phyloP scores from a whole-genome alignment of 1,284 basidiomycete genomes.

The Retiboletus flavoniger region DNA sequence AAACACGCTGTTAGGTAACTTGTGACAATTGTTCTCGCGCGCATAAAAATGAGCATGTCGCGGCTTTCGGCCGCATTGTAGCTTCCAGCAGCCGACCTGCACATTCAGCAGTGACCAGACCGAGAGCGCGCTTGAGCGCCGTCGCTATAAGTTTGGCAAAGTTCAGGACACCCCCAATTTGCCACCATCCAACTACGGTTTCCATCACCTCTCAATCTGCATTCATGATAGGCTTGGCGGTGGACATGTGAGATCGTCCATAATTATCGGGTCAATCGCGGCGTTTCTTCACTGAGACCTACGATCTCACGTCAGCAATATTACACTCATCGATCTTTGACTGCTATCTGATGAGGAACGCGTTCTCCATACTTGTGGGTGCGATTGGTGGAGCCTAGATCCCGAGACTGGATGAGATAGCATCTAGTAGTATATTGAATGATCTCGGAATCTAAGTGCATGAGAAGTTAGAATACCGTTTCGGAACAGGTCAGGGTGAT shows the following conservation, averaged over 20 bases:
- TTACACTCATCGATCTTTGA: too few relatives aligned
- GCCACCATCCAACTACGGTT: background rate
- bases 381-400: too few relatives aligned
- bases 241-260: background rate
- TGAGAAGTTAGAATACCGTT: too few relatives aligned
- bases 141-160: too few relatives aligned
- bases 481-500: too few relatives aligned
- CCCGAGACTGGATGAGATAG: too few relatives aligned
- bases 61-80: background rate
- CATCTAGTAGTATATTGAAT: too few relatives aligned
- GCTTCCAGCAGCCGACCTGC: background rate
- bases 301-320: too few relatives aligned
- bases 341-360: too few relatives aligned
- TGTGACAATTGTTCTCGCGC: background rate
- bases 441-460: too few relatives aligned
- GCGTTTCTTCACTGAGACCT: background rate
- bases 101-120: background rate
- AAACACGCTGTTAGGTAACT: constrained; percentile 25
- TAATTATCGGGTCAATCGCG: background rate
- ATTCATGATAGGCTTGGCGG: constrained; percentile 2
- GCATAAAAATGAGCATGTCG: background rate
- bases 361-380: too few relatives aligned
- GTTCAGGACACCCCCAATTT: background rate
- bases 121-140: background rate
- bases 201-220: constrained; percentile 16